Evolutionary conservation across 257 asterid genomes (phyloP), one percentile per base, ranked within the genome.

Genomic region (Gentiana straminea): DNA sequence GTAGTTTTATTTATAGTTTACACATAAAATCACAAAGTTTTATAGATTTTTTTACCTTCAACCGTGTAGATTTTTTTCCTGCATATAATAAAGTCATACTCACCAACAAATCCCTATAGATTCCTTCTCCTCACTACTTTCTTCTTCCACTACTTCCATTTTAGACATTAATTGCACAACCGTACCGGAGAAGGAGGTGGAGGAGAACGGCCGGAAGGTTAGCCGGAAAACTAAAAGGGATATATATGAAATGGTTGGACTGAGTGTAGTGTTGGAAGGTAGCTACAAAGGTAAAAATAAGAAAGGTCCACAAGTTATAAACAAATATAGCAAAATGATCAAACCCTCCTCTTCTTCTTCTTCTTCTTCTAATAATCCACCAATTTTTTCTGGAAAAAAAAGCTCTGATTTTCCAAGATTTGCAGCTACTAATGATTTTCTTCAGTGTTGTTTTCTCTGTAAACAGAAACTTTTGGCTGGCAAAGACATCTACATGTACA

Each of bases 401-500:
- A 39, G 52, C 24, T 58, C 49, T 36, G 35, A 36, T 33, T 37
- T 32, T 46, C 24, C 74, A 0, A n/a, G 53, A 33, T 36, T 4
- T 54, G 37, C 62, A 3, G 51, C 61, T 9, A 24, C 57, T 13
- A 8, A 4, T 57, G 83, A 79, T 3, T 90, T 91, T 64, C 95
- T 87, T 33, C 86, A 91, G 6, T 47, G 35, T 24, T 91, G 98
- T 62, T 91, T 65, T 62, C 93, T 87, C 68, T 91, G 98, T 79
- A 70, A 55, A 45, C 75, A 65, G 15, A 87, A 77, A 53, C 88
- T 91, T 64, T 63, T 70, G 71, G 88, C 93, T 39, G 89, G 77
- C 8, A 84, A 77, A 59, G 98, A 91, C 68, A 88, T 87, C 81
- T 91, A 81, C 70, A 91, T 91, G 96, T 91, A 91, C 87, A 88